These are phyloP conservation scores for Tetrapisispora namnaoensis DNA, from an alignment of 805 yeast genomes.

Conservation along the genomic window DNA sequence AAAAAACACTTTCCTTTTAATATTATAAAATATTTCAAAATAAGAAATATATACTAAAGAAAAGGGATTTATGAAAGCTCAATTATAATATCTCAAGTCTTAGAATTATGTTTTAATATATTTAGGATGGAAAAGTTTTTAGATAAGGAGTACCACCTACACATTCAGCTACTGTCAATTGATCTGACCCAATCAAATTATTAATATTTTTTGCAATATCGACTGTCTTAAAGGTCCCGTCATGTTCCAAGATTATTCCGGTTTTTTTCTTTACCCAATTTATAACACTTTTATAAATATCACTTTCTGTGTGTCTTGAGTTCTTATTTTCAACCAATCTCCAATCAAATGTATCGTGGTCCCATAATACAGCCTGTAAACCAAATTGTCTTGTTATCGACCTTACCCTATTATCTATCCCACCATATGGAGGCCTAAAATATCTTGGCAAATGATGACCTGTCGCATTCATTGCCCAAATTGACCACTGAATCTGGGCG, in stretches of 20 bases:
- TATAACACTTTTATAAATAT: slow-evolving; percentile 46
- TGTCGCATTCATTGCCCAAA: slow-evolving; percentile 97
- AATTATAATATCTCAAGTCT: too few relatives aligned
- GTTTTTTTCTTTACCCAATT: slow-evolving; percentile 38
- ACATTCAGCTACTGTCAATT: slow-evolving; percentile 71
- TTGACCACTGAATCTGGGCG: slow-evolving; percentile 89
- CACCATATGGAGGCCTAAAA: slow-evolving; percentile 97
- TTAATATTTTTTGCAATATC: slow-evolving; percentile 54
- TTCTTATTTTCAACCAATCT: slow-evolving; percentile 43
- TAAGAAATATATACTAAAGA: too few relatives aligned
- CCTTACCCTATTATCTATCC: slow-evolving; percentile 79
- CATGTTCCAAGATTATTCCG: slow-evolving; percentile 85
- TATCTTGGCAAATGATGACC: slow-evolving; percentile 79
- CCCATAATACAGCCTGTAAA: slow-evolving; percentile 84
- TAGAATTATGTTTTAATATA: too few relatives aligned
- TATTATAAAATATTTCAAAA: too few relatives aligned
- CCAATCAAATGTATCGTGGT: slow-evolving; percentile 89
- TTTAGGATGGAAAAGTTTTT: not conserved
- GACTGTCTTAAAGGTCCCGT: slow-evolving; percentile 57
- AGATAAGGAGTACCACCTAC: slow-evolving; percentile 40
- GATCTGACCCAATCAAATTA: slow-evolving; percentile 47
- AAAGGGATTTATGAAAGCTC: too few relatives aligned
- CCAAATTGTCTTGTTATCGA: slow-evolving; percentile 75
- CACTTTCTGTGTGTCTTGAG: slow-evolving; percentile 35
- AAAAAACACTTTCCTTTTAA: too few relatives aligned